A percentile compares a stretch with the other conserved stretches of the same genome.
These are phyloP conservation scores for Cladosporium phlei DNA, from an alignment of 2,329 filamentous ascomycete genomes.

Conservation along the genomic window DNA sequence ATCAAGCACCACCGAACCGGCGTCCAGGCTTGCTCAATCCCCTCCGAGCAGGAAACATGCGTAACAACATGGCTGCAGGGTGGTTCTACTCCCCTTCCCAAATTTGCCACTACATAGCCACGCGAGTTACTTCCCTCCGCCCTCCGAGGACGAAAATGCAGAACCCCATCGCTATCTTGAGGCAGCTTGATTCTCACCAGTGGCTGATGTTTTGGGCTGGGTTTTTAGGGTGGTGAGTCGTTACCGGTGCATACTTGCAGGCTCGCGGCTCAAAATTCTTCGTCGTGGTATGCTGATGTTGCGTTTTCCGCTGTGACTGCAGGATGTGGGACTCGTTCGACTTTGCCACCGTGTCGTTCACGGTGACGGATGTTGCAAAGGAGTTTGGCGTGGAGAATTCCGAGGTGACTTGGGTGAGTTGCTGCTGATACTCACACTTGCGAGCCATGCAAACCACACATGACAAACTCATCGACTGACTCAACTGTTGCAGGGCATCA, in stretches of 20 bases:
- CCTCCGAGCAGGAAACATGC: too few relatives aligned
- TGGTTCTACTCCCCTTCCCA: conserved; percentile 24
- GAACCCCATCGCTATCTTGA: conserved; percentile 26
- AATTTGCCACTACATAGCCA: conserved; percentile 19
- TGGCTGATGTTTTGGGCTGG: conserved; percentile 28
- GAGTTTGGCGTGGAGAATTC: conserved; percentile 52
- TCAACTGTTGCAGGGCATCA: conserved; percentile 21
- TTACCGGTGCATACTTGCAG: too few relatives aligned
- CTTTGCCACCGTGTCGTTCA: conserved; percentile 62
- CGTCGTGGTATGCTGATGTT: too few relatives aligned
- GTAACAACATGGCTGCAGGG: conserved; percentile 15
- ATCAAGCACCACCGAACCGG: too few relatives aligned
- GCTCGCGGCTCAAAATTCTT: too few relatives aligned
- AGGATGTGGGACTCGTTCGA: conserved; percentile 62
- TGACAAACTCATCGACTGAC: conserved; percentile 4
- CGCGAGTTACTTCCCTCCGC: conserved; percentile 17
- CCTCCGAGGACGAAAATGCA: conserved; percentile 22
- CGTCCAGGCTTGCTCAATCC: too few relatives aligned
- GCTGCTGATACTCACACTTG: too few relatives aligned
- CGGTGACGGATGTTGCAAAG: conserved; percentile 50
- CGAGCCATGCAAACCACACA: background rate
- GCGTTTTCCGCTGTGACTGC: conserved; percentile 12
- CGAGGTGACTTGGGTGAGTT: conserved; percentile 54
- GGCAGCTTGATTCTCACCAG: conserved; percentile 28
- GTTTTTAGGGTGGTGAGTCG: background rate